Percentiles rank a stretch among this genome's conserved stretches.
Evolutionary conservation across 306 rosid species (phyloP).

Genomic region (Citrullus mucosospermus): DNA sequence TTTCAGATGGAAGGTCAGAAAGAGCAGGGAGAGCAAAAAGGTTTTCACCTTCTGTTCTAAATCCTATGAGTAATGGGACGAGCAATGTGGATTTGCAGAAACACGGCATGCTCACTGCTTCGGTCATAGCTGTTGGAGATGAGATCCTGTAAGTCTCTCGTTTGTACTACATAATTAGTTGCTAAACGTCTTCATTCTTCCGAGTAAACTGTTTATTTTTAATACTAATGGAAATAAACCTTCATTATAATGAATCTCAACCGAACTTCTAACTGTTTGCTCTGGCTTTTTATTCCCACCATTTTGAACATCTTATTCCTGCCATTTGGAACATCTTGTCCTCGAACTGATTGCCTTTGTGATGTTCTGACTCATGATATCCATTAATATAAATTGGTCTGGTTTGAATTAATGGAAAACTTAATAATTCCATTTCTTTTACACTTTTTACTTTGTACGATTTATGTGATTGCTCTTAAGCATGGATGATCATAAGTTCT

Average conservation of each 20-base stretch:
- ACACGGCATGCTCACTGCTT: conserved; percentile 54
- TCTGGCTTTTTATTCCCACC: background rate
- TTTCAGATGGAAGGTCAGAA: conserved; percentile 86
- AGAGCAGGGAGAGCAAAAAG: conserved; percentile 88
- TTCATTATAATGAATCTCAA: background rate
- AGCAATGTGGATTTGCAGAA: conserved; percentile 26
- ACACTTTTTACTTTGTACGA: background rate
- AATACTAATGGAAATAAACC: background rate
- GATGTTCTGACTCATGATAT: background rate
- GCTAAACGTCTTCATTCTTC: background rate
- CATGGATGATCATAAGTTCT: background rate
- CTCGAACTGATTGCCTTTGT: background rate
- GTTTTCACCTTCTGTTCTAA: conserved; percentile 28
- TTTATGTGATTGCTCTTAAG: background rate
- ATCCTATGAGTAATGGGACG: conserved; percentile 47
- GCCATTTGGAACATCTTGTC: background rate
- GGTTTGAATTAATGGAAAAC: background rate
- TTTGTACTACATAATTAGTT: background rate
- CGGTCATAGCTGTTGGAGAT: conserved; percentile 78
- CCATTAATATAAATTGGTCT: background rate
- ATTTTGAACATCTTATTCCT: background rate
- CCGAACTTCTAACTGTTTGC: background rate
- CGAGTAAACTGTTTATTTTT: background rate
- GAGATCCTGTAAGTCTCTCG: conserved; percentile 84
- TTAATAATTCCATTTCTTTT: background rate